A percentile compares a stretch with the other conserved stretches of the same genome.
Evolutionary conservation across 1,284 basidiomycete genomes (phyloP).

Genomic region (Ustilago vetiveriae): DNA sequence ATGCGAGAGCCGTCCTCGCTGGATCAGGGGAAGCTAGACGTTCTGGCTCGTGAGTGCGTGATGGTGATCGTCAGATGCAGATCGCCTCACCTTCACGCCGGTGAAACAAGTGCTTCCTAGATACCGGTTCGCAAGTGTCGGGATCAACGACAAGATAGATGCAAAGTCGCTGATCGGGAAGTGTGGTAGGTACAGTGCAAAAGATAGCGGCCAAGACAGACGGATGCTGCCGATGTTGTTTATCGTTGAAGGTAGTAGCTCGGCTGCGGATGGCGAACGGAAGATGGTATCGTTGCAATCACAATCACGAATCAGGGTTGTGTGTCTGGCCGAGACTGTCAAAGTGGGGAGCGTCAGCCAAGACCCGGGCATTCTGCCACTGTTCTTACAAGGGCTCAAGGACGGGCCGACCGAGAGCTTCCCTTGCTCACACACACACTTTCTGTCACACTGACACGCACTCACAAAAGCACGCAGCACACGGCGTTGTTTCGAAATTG

Average conservation of each 20-base stretch:
- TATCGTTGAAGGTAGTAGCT: background rate
- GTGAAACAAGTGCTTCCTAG: too few relatives aligned
- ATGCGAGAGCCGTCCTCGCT: background rate
- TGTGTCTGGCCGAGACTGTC: background rate
- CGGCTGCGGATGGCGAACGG: background rate
- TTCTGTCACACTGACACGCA: too few relatives aligned
- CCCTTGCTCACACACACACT: too few relatives aligned
- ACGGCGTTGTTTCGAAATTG: too few relatives aligned
- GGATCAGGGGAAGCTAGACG: background rate
- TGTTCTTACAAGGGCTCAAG: too few relatives aligned
- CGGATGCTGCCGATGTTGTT: background rate
- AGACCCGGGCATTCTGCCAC: too few relatives aligned
- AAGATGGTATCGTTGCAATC: background rate
- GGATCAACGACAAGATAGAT: too few relatives aligned
- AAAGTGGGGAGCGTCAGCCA: background rate
- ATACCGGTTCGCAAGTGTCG: too few relatives aligned
- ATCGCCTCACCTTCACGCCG: background rate
- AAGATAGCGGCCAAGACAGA: too few relatives aligned
- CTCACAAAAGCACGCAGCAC: background rate
- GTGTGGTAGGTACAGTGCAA: background rate
- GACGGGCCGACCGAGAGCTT: conserved; percentile 1
- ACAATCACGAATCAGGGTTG: background rate
- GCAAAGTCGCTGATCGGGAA: background rate
- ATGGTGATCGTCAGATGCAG: background rate
- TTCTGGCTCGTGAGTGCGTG: background rate